Percentiles rank a stretch among this genome's conserved stretches.
Conservation (phyloP, 2,329 filamentous ascomycete genomes). For the Trichoderma gracile region DNA sequence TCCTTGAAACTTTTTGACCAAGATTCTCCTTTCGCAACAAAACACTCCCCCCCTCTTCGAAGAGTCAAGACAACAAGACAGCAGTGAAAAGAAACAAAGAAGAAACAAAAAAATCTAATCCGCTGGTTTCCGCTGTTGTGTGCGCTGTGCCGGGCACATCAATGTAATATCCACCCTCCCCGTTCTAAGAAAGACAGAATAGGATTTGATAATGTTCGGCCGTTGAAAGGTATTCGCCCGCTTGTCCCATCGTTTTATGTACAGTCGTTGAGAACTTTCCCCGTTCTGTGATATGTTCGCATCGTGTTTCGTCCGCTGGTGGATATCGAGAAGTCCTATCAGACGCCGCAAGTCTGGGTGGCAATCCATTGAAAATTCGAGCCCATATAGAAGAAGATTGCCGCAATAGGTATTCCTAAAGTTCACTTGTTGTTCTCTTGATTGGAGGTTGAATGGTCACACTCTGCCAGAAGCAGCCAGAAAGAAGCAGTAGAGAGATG, state of each 20-base stretch:
- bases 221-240: constrained; percentile 8
- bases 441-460: not conserved
- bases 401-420: not conserved
- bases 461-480: not conserved
- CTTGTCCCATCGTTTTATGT: not conserved
- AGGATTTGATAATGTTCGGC: not conserved
- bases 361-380: not conserved
- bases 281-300: not conserved
- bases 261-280: constrained; percentile 1
- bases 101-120: constrained; percentile 7
- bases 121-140: constrained; percentile 7
- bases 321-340: not conserved
- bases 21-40: not conserved
- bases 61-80: not conserved
- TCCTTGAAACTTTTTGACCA: constrained; percentile 2
- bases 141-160: constrained; percentile 3
- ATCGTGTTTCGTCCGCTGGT: not conserved
- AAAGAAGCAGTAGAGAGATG: too few relatives aligned
- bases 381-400: not conserved
- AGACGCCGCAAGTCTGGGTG: not conserved
- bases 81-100: not conserved
- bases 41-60: not conserved
- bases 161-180: not conserved
- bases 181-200: not conserved
- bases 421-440: not conserved